A percentile compares a stretch with the other conserved stretches of the same genome.
Evolutionary conservation across 768 basidiomycete species (phyloP).

Genomic region (Pleurotus tuoliensis): DNA sequence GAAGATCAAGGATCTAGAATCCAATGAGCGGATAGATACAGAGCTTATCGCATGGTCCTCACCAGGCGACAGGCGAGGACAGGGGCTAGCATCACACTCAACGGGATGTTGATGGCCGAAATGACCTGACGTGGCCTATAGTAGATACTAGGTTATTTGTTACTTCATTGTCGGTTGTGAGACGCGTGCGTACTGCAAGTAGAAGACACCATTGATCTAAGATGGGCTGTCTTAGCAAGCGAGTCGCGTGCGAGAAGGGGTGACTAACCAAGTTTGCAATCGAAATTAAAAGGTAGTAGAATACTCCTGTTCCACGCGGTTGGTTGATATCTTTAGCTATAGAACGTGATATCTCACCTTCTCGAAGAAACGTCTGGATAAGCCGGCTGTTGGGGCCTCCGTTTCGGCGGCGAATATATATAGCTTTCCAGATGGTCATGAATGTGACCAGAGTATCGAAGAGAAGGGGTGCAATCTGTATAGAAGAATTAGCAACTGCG

Average conservation of each 20-base stretch:
- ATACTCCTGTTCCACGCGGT: conserved; percentile 49
- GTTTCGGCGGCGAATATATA: conserved; percentile 69
- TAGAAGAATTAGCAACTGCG: conserved; percentile 9
- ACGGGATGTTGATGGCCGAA: conserved; percentile 79
- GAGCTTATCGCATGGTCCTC: conserved; percentile 14
- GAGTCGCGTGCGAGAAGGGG: not conserved
- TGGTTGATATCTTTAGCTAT: not conserved
- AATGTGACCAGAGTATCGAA: conserved; percentile 79
- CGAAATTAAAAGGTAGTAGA: conserved; percentile 84
- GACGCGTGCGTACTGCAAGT: conserved; percentile 59
- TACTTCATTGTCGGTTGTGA: conserved; percentile 12
- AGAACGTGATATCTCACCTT: conserved; percentile 40
- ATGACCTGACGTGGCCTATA: conserved; percentile 74
- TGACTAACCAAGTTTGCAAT: conserved; percentile 65
- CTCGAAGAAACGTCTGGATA: conserved; percentile 81
- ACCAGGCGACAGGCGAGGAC: conserved; percentile 78
- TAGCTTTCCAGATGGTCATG: conserved; percentile 79
- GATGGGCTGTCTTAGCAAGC: not conserved
- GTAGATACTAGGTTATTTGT: not conserved
- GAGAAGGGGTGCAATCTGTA: conserved; percentile 74
- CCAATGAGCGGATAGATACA: not conserved
- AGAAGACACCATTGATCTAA: conserved; percentile 78
- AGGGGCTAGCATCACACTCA: conserved; percentile 82
- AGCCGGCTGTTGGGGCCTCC: conserved; percentile 75
- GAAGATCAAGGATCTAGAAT: conserved; percentile 71